These are phyloP conservation scores for Neltuma alba DNA, from an alignment of 306 rosid genomes.

Conservation along the genomic window DNA sequence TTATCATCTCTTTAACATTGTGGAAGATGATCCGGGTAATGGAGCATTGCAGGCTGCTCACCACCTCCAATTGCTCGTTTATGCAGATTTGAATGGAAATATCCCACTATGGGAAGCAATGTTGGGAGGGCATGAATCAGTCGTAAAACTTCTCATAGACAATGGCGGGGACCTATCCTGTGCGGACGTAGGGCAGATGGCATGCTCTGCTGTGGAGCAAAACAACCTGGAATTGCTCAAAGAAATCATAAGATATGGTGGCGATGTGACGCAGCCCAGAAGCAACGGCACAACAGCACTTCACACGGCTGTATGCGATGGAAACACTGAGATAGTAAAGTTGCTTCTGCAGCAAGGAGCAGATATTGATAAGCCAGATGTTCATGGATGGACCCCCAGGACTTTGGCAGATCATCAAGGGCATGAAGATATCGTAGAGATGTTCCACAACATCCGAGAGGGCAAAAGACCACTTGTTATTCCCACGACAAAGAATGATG, in stretches of 20 bases:
- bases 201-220: constrained; percentile 54
- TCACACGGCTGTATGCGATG: constrained; percentile 61
- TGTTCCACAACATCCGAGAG: constrained; percentile 37
- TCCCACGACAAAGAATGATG: constrained; percentile 21
- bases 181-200: constrained; percentile 41
- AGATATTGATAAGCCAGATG: constrained; percentile 47
- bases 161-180: constrained; percentile 53
- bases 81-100: constrained; percentile 62
- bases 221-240: constrained; percentile 58
- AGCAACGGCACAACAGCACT: constrained; percentile 56
- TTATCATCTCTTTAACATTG: neutral
- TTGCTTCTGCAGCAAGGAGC: constrained; percentile 64
- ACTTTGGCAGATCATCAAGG: constrained; percentile 60
- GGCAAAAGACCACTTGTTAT: neutral
- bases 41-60: too few relatives aligned
- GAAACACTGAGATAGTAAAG: constrained; percentile 50
- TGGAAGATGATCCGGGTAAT: neutral
- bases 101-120: constrained; percentile 66
- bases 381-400: constrained; percentile 62
- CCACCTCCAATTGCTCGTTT: constrained; percentile 12
- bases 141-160: constrained; percentile 49
- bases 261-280: constrained; percentile 49
- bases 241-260: constrained; percentile 39
- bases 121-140: constrained; percentile 42
- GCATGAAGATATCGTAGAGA: constrained; percentile 49